These are phyloP conservation scores for Diaporthe amygdali DNA, from an alignment of 2,329 filamentous ascomycete genomes.

Conservation along the genomic window DNA sequence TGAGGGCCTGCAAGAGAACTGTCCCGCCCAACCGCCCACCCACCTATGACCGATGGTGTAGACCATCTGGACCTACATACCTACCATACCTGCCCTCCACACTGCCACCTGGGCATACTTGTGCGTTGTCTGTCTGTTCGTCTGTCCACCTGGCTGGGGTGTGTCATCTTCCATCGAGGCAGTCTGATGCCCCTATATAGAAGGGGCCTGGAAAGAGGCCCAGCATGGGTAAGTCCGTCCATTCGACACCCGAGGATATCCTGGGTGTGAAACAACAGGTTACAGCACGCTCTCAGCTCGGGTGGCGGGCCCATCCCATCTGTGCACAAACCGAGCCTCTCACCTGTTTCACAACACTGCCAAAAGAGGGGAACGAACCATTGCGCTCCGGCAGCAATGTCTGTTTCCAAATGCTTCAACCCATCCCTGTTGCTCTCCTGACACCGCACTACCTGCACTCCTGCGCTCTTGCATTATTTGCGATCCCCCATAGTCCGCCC, in stretches of 20 bases:
- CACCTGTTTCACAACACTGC: slow-evolving; percentile 25
- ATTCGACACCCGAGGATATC: slow-evolving; percentile 4
- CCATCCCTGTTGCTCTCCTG: slow-evolving; percentile 12
- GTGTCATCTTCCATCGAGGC: not conserved
- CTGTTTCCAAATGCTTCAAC: not conserved
- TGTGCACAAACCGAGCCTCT: slow-evolving; percentile 25
- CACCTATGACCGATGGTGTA: not conserved
- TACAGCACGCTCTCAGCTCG: slow-evolving; percentile 3
- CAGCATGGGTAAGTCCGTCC: slow-evolving; percentile 26
- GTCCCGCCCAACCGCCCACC: not conserved
- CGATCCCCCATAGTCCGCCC: not conserved
- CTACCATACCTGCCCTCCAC: not conserved
- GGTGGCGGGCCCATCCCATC: slow-evolving; percentile 15
- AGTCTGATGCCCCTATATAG: slow-evolving; percentile 2
- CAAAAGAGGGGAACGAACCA: slow-evolving; percentile 25
- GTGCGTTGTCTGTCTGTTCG: slow-evolving; percentile 2
- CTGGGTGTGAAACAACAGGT: slow-evolving; percentile 24
- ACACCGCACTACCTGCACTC: not conserved
- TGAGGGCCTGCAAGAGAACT: not conserved
- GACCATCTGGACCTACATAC: not conserved
- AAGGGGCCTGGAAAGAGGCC: slow-evolving; percentile 14
- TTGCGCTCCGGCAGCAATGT: slow-evolving; percentile 6
- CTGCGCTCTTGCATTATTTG: not conserved
- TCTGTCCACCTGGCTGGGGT: not conserved
- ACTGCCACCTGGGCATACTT: not conserved